Conservation (phyloP, 1,284 basidiomycete genomes). For the Ustilago lituana region DNA sequence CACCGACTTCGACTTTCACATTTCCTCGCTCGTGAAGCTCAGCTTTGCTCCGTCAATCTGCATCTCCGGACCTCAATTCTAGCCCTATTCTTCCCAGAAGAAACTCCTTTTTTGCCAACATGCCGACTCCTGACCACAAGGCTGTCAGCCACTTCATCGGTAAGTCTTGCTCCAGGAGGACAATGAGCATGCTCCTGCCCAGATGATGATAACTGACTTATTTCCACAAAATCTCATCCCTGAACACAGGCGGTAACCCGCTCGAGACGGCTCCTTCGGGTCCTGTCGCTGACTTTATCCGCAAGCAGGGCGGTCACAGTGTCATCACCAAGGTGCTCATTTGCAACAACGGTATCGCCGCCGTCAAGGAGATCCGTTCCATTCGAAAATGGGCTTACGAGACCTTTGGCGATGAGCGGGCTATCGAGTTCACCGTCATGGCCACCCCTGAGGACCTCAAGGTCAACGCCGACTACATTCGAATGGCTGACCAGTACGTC, state of each 20-base stretch:
- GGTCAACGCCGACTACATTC: conserved; percentile 99
- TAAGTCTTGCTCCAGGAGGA: conserved; percentile 42
- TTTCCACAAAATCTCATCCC: conserved; percentile 1
- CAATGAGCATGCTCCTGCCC: too few relatives aligned
- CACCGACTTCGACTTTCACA: too few relatives aligned
- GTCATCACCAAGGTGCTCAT: conserved; percentile 91
- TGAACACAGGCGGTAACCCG: conserved; percentile 83
- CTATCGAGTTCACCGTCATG: conserved; percentile 99
- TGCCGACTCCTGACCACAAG: conserved; percentile 59
- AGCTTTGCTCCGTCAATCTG: too few relatives aligned
- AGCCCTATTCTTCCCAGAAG: neutral
- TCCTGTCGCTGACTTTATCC: conserved; percentile 89
- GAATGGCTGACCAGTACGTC: conserved; percentile 99
- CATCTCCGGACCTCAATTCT: too few relatives aligned
- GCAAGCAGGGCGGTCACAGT: conserved; percentile 90
- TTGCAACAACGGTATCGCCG: conserved; percentile 83
- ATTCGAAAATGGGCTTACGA: conserved; percentile 99
- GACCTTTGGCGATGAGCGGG: conserved; percentile 94
- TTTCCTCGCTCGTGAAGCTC: too few relatives aligned
- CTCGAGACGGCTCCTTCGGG: conserved; percentile 83
- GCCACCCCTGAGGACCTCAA: conserved; percentile 95
- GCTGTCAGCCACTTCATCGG: conserved; percentile 63
- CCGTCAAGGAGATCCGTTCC: conserved; percentile 98
- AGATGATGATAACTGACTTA: too few relatives aligned
- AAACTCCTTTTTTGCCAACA: conserved; percentile 12